Base-by-base conservation (phyloP, 2,329 filamentous ascomycete species). In the Apiospora malaysiana region DNA sequence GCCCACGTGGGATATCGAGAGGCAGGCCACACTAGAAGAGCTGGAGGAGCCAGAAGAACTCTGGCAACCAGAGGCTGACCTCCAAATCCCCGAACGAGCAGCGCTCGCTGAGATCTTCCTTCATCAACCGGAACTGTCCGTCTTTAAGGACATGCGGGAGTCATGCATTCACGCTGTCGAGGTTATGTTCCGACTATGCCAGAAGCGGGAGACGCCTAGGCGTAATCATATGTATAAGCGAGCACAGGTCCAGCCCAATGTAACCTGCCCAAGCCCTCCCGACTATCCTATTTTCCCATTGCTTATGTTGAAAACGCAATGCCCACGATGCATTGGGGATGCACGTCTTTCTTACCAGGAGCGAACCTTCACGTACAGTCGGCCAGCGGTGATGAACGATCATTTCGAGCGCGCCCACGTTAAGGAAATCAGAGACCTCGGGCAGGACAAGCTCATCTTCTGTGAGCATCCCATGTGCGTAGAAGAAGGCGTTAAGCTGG, bases 1-100 rank as follows among this genome's bases (percentile, higher is more conserved):
- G 51, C 71, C 71, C 4, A 78, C 74, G 43, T 76, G 69, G 76
- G 78, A 81, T 46, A 78, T 81, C 40, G 71, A 81, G 70, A 72
- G 70, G 27, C 68, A 75, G 68, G 73, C 72, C 12, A 72, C 49
- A 27, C 74, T 78, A 69, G 74, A 72, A 68, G 47, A 51, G 14
- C 12, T 51, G 9, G 56, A n/a, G 27, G 56, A 65, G 9, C 66
- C 72, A 49, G 74, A 76, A 69, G 70, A 75, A 40, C 72, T 74
- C 40, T 65, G 70, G 16, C 66, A 72, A 42, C 74, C 71, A 47
- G 45, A 45, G 25, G 66, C 74, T 47, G 70, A 73, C 37, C 71
- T 75, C 14, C 49, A 67, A 23, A 73, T 76, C 21, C 71, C 73
- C 23, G 72, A 74, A 63, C 71, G 70, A n/a, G 72, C 71, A 18